Evolutionary conservation across 2,329 filamentous ascomycete species (phyloP), one percentile per base, ranked within the genome.

Genomic region (Bipolaris gigantea): DNA sequence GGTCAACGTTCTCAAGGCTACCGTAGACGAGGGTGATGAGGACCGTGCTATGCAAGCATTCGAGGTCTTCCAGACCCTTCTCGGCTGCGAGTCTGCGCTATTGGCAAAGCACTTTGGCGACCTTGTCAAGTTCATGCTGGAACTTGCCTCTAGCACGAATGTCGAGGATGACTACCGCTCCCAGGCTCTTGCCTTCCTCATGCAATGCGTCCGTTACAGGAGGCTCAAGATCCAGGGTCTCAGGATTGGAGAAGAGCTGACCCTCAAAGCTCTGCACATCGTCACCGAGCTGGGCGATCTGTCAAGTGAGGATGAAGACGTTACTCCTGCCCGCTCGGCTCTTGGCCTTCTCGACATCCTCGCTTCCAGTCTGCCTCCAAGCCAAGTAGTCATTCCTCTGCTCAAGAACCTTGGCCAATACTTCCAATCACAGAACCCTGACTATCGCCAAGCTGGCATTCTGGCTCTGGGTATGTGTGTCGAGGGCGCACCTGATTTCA

Each of bases 401-500:
- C 85, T 99, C 30, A 89, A 96, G 64, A 86, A 90, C 48, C 88
- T 97, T 63, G 88, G 90, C 34, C 84, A 85, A 63, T 97, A 94
- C 71, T 90, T 93, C 63, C 83, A 83, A 64, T 87, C 85, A 70
- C 77, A 82, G 55, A 84, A 95, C 69, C 83, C 92, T 33, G 87
- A 90, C 65, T 89, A 89, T 78, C 88, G 93, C 56, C 89, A 93
- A 76, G 92, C 93, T 50, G 92, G 90, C 76, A 94, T 97, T 71
- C 83, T 97, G 59, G 89, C 93, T 44, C 84, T 99, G 5, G 93
- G 93, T 55, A 95, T 93, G 80, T 93, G 90, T 65, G 93, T 96
- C 48, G 94, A 97, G 80, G 94, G 94, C 65, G 93, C 94, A 27
- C 94, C 94, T 15, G 94, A 99, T 75, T 99, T 97, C 77, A 92